A percentile compares a stretch with the other conserved stretches of the same genome.
Evolutionary conservation across 495 filamentous ascomycete genomes (phyloP).

Genomic region (Penicillium atrosanguineum): DNA sequence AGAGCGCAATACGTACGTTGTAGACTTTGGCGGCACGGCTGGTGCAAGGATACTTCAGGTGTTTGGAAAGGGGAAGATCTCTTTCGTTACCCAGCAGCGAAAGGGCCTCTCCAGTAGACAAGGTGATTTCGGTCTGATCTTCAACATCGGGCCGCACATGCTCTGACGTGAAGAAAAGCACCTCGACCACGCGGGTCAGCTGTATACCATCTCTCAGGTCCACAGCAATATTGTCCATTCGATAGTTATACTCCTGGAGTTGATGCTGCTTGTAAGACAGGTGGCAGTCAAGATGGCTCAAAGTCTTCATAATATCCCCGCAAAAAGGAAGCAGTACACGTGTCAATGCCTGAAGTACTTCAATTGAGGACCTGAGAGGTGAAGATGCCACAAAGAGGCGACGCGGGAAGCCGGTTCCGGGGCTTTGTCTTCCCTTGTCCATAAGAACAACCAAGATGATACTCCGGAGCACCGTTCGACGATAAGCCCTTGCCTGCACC

Average conservation of each 20-base stretch:
- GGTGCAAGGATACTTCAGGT: slow-evolving; percentile 58
- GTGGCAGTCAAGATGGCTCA: slow-evolving; percentile 58
- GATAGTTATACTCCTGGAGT: slow-evolving; percentile 58
- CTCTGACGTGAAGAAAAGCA: slow-evolving; percentile 48
- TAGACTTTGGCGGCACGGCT: slow-evolving; percentile 57
- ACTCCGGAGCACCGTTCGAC: slow-evolving; percentile 56
- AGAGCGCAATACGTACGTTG: slow-evolving; percentile 60
- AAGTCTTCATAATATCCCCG: slow-evolving; percentile 54
- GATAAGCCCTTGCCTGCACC: slow-evolving; percentile 45
- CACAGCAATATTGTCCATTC: slow-evolving; percentile 58
- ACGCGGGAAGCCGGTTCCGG: slow-evolving; percentile 28
- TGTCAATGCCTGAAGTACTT: slow-evolving; percentile 52
- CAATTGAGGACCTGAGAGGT: slow-evolving; percentile 53
- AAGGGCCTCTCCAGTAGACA: slow-evolving; percentile 13
- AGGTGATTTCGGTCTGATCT: slow-evolving; percentile 9
- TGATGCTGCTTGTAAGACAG: slow-evolving; percentile 52
- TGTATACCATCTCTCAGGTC: slow-evolving; percentile 65
- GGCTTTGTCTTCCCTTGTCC: slow-evolving; percentile 44
- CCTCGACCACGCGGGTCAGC: slow-evolving; percentile 58
- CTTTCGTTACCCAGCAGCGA: slow-evolving; percentile 13
- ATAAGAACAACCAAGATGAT: slow-evolving; percentile 61
- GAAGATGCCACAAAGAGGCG: slow-evolving; percentile 50
- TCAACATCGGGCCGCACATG: slow-evolving; percentile 4
- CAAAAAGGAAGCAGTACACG: slow-evolving; percentile 56
- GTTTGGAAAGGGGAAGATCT: slow-evolving; percentile 50